These are phyloP conservation scores for Raphanus hybrid DNA, from an alignment of 441 rosid species.

Conservation along the genomic window DNA sequence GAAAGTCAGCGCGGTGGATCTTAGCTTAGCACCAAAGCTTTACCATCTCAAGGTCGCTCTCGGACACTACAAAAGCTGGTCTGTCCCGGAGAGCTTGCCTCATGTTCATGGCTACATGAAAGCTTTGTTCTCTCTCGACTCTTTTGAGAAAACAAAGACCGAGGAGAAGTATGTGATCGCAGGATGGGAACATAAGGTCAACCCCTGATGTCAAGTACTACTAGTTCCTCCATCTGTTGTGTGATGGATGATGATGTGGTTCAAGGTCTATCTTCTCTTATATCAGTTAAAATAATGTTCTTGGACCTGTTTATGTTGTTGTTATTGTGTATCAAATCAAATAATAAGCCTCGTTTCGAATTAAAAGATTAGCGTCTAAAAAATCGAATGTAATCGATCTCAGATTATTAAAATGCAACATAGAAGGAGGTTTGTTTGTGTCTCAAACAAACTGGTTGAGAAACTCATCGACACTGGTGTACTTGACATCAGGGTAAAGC, in stretches of 20 bases:
- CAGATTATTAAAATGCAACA: not conserved
- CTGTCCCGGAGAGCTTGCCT: conserved; percentile 65
- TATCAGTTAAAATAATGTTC: conserved; percentile 23
- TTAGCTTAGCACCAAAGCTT: conserved; percentile 91
- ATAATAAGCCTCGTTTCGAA: conserved; percentile 15
- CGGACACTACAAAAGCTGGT: conserved; percentile 89
- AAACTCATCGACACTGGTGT: conserved; percentile 55
- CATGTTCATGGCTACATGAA: conserved; percentile 67
- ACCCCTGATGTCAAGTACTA: conserved; percentile 55
- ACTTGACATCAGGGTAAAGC: conserved; percentile 61
- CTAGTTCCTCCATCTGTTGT: not conserved
- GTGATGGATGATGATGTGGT: conserved; percentile 21
- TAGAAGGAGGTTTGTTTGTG: not conserved
- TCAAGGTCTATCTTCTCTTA: conserved; percentile 14
- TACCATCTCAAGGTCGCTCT: conserved; percentile 88
- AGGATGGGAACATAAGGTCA: conserved; percentile 82
- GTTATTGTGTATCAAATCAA: conserved; percentile 11
- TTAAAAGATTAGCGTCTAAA: not conserved
- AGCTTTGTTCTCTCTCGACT: conserved; percentile 58
- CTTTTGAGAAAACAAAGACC: conserved; percentile 72
- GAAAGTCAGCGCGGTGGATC: conserved; percentile 75
- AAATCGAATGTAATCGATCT: not conserved
- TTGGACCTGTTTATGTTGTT: conserved; percentile 7
- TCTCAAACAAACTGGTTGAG: conserved; percentile 45
- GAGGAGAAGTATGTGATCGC: conserved; percentile 63